Conservation (phyloP, 2,329 filamentous ascomycete genomes). For the Verticillium nubilum region DNA sequence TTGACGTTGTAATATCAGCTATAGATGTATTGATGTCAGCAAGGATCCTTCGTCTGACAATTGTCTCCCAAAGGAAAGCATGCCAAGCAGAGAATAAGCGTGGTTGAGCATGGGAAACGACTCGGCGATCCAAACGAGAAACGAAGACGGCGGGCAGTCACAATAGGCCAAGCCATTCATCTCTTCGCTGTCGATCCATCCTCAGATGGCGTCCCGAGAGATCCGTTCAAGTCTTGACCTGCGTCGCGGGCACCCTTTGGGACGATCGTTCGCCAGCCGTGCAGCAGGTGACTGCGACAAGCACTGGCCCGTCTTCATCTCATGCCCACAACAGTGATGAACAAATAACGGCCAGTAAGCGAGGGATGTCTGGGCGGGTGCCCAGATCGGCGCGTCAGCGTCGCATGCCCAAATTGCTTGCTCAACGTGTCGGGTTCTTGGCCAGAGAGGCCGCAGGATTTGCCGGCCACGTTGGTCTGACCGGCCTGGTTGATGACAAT, state of each 20-base stretch:
- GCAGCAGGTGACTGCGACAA: neutral
- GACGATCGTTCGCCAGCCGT: neutral
- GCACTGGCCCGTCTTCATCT: neutral
- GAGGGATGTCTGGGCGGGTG: neutral
- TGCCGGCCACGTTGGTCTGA: neutral
- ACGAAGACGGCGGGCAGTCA: neutral
- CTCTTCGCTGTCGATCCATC: neutral
- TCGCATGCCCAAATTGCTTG: neutral
- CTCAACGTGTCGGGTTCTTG: neutral
- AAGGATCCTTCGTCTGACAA: no score
- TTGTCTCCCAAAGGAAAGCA: no score
- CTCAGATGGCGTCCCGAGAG: neutral
- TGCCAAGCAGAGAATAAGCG: no score
- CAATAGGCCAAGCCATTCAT: neutral
- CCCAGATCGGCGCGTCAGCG: neutral
- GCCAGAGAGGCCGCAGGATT: neutral
- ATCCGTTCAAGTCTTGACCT: neutral
- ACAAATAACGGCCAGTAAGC: neutral
- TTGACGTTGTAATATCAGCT: neutral
- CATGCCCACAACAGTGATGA: neutral
- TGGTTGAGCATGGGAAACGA: neutral
- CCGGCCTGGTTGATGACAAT: neutral
- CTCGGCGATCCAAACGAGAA: neutral
- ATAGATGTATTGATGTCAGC: no score
- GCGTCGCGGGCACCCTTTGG: neutral